Evolutionary conservation across 2,329 filamentous ascomycete species (phyloP).

Genomic region (Phaeosphaeria sp.): DNA sequence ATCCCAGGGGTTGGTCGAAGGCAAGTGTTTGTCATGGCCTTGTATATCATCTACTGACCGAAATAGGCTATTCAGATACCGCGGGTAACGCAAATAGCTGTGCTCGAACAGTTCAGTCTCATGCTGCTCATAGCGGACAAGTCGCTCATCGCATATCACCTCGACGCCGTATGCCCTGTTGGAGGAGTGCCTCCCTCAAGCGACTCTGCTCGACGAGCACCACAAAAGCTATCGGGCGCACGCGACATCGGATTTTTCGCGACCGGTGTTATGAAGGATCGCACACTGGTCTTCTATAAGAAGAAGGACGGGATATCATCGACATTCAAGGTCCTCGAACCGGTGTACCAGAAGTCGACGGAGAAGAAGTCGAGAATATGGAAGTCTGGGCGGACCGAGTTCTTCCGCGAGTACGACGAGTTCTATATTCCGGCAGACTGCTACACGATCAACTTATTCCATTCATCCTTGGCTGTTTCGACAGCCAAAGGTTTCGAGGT

Average conservation of each 20-base stretch:
- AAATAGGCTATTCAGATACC: conserved; percentile 74
- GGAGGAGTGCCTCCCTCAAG: conserved; percentile 64
- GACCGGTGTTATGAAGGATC: conserved; percentile 95
- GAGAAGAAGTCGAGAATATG: conserved; percentile 79
- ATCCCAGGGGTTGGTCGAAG: conserved; percentile 89
- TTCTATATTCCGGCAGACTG: conserved; percentile 98
- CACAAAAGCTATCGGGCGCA: conserved; percentile 83
- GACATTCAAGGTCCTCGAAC: conserved; percentile 95
- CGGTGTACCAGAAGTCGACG: conserved; percentile 89
- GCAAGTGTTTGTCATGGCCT: conserved; percentile 58
- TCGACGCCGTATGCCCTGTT: conserved; percentile 76
- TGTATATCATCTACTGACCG: conserved; percentile 31
- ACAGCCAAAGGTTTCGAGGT: conserved; percentile 95
- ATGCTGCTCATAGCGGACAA: conserved; percentile 92
- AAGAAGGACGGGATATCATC: conserved; percentile 91
- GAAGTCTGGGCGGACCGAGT: conserved; percentile 80
- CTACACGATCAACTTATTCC: conserved; percentile 94
- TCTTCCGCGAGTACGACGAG: conserved; percentile 97
- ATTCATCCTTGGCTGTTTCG: conserved; percentile 88
- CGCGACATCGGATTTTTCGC: conserved; percentile 97
- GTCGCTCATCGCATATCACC: conserved; percentile 87
- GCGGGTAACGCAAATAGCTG: conserved; percentile 88
- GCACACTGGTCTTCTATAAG: conserved; percentile 94
- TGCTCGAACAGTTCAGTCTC: conserved; percentile 93
- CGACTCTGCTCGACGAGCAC: conserved; percentile 82